phyloP scores from a whole-genome alignment of 441 rosid species.

The Sinapis alba region DNA sequence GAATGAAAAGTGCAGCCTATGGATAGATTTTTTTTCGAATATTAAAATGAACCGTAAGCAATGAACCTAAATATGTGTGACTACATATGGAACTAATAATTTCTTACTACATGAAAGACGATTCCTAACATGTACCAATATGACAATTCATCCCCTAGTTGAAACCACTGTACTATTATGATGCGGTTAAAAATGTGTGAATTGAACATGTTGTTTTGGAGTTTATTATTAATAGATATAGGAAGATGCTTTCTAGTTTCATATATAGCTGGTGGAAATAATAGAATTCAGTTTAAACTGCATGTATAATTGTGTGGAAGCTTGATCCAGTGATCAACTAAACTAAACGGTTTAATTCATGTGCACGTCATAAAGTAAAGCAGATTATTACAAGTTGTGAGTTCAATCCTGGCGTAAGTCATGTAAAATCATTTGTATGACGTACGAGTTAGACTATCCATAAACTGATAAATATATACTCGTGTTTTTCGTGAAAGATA shows the following conservation, averaged over 20 bases:
- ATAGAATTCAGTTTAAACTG: not conserved
- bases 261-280: slow-evolving; percentile 5
- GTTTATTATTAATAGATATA: not conserved
- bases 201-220: not conserved
- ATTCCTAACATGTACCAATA: too few relatives aligned
- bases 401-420: not conserved
- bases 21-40: too few relatives aligned
- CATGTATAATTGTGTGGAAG: not conserved
- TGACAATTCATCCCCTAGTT: too few relatives aligned
- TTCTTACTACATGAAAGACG: too few relatives aligned
- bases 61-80: too few relatives aligned
- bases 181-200: slow-evolving; percentile 29
- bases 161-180: too few relatives aligned
- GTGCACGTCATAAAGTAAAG: not conserved
- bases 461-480: not conserved
- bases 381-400: not conserved
- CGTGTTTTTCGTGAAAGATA: not conserved
- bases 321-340: not conserved
- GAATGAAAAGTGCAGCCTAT: too few relatives aligned
- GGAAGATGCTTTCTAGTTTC: slow-evolving; percentile 3
- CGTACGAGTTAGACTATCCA: not conserved
- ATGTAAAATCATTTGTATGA: not conserved
- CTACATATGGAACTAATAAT: too few relatives aligned
- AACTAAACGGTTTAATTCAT: not conserved
- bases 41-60: too few relatives aligned